phyloP scores from a whole-genome alignment of 441 rosid genomes.

The Erodium moschatum region DNA sequence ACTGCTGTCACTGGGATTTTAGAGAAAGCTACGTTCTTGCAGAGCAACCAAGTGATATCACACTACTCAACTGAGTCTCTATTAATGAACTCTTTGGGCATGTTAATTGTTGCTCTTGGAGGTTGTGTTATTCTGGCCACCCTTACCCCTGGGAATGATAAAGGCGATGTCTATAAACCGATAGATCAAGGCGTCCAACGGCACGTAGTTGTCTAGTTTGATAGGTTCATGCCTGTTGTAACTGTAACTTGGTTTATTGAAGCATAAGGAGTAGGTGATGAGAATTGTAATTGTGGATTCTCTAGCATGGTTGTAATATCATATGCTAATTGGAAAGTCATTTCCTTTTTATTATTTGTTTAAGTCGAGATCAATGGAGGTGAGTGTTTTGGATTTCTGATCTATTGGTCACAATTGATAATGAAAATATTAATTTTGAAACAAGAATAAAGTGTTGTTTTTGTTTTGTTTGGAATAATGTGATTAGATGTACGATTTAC shows the following conservation, averaged over 20 bases:
- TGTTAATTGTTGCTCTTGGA: neutral
- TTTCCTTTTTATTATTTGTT: neutral
- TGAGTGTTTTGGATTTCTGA: too few species aligned
- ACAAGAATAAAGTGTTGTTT: too few species aligned
- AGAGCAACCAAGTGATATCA: slow-evolving; percentile 5
- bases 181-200: neutral
- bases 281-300: neutral
- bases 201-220: neutral
- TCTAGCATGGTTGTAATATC: neutral
- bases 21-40: slow-evolving; percentile 5
- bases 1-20: slow-evolving; percentile 3
- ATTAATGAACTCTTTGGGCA: neutral
- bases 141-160: neutral
- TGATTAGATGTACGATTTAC: too few species aligned
- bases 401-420: too few species aligned
- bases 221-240: neutral
- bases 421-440: too few species aligned
- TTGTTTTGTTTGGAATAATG: too few species aligned
- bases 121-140: slow-evolving; percentile 3
- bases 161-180: neutral
- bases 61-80: neutral
- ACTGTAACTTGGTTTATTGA: neutral
- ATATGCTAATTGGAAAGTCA: neutral
- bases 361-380: too few species aligned
- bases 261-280: neutral